Percentiles rank a stretch among this genome's conserved stretches.
phyloP scores from a whole-genome alignment of 257 asterid genomes.

The Haberlea rhodopensis region DNA sequence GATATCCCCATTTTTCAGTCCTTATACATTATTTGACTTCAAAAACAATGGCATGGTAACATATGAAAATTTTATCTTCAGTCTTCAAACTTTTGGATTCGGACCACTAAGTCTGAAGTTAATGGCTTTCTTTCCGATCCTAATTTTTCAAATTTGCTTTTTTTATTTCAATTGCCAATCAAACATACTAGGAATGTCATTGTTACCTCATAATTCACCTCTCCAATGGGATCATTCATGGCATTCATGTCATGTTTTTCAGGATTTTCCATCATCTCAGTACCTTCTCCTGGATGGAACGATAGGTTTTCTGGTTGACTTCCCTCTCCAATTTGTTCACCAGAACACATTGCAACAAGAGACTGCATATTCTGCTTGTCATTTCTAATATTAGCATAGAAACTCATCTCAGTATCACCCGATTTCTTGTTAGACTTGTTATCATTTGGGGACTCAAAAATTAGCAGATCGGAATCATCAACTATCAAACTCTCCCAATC shows the following conservation, averaged over 20 bases:
- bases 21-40: not conserved
- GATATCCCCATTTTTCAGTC: not conserved
- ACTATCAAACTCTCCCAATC: constrained; percentile 79
- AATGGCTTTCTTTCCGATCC: not conserved
- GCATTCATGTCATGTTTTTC: constrained; percentile 29
- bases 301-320: constrained; percentile 46
- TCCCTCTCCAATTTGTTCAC: constrained; percentile 43
- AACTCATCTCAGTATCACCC: constrained; percentile 37
- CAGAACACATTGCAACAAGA: constrained; percentile 28
- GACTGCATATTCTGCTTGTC: constrained; percentile 37
- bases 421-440: constrained; percentile 41
- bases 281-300: constrained; percentile 67
- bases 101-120: not conserved
- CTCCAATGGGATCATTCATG: constrained; percentile 37
- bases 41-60: not conserved
- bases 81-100: not conserved
- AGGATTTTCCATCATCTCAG: constrained; percentile 36
- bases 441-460: constrained; percentile 64
- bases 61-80: not conserved
- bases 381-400: constrained; percentile 26
- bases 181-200: constrained; percentile 1
- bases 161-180: not conserved
- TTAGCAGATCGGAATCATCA: constrained; percentile 54
- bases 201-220: constrained; percentile 57
- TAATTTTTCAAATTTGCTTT: not conserved